Conservation (phyloP, 2,329 filamentous ascomycete genomes). For the Botrytis elliptica region DNA sequence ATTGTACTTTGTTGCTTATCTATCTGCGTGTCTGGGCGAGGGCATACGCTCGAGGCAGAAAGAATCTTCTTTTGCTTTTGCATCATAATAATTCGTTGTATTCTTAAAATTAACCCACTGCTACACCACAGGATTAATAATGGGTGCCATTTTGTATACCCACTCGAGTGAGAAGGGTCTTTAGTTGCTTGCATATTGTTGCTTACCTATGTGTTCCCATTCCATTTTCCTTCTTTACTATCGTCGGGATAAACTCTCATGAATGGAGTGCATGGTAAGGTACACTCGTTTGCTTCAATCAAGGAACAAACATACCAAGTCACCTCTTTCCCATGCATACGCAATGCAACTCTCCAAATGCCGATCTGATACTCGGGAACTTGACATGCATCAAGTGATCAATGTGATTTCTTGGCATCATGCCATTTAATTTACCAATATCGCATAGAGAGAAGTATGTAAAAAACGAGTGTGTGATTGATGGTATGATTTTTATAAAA, state of each 20-base stretch:
- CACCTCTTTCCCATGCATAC: background rate
- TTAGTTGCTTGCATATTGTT: constrained; percentile 3
- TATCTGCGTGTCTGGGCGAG: background rate
- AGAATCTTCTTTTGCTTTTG: background rate
- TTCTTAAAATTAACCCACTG: background rate
- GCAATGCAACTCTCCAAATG: background rate
- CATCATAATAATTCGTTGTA: background rate
- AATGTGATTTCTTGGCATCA: constrained; percentile 9
- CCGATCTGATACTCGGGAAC: background rate
- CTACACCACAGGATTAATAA: background rate
- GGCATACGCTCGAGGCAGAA: background rate
- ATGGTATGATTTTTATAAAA: constrained; percentile 5
- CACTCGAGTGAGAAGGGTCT: background rate
- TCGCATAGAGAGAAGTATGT: background rate
- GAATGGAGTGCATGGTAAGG: background rate
- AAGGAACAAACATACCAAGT: background rate
- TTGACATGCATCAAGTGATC: constrained; percentile 3
- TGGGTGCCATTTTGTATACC: background rate
- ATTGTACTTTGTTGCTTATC: background rate
- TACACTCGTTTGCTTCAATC: background rate
- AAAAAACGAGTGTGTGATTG: background rate
- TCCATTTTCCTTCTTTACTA: background rate
- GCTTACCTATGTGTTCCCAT: constrained; percentile 8
- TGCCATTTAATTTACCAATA: background rate
- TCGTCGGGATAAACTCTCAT: background rate